Percentiles rank a stretch among this genome's conserved stretches.
Conservation (phyloP, 768 basidiomycete genomes). For the Exidia glandulosa region DNA sequence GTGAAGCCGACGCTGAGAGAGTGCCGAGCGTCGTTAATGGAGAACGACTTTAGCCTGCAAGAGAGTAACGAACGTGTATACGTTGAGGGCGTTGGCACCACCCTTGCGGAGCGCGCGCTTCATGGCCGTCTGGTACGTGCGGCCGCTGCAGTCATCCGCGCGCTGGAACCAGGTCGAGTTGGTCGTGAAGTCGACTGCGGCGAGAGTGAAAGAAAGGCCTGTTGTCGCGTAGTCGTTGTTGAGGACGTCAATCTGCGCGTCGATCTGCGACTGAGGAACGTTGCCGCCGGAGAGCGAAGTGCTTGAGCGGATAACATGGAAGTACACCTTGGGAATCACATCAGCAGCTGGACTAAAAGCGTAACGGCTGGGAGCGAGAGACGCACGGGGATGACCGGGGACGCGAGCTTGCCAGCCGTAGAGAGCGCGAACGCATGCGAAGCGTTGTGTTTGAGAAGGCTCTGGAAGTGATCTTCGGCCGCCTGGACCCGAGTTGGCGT, state of each 20-base stretch:
- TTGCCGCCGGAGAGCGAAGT: background rate
- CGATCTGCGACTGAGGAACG: conserved; percentile 9
- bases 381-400: background rate
- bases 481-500: background rate
- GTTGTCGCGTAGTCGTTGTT: conserved; percentile 9
- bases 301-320: background rate
- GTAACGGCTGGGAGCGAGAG: too few relatives aligned
- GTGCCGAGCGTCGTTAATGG: too few relatives aligned
- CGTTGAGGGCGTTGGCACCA: conserved; percentile 19
- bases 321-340: background rate
- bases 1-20: conserved; percentile 1
- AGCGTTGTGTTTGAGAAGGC: background rate
- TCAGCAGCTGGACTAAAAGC: background rate
- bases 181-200: conserved; percentile 7
- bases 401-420: background rate
- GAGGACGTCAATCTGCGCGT: conserved; percentile 8
- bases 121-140: conserved; percentile 23
- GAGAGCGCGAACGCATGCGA: background rate
- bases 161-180: conserved; percentile 16
- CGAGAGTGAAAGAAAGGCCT: conserved; percentile 11
- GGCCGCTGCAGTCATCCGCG: conserved; percentile 12
- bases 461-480: background rate
- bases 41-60: too few relatives aligned
- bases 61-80: conserved; percentile 19
- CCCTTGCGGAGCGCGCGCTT: conserved; percentile 24